Evolutionary conservation across 2,329 filamentous ascomycete genomes (phyloP).

Genomic region (Ophiostoma triangulosporum): DNA sequence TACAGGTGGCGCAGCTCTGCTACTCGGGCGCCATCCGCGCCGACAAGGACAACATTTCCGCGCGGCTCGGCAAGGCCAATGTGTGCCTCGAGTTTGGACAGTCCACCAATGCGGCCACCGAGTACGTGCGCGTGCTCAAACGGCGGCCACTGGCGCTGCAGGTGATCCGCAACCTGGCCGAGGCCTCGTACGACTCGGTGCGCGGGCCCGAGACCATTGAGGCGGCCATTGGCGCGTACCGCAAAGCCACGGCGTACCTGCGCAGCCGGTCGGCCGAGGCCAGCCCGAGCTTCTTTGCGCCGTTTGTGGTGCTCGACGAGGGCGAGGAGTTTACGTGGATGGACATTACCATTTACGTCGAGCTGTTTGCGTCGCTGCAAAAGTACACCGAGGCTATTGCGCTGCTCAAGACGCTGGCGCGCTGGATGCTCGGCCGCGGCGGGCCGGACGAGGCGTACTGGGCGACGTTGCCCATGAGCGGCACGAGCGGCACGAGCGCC

Average conservation of each 20-base stretch:
- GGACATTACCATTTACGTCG: constrained; percentile 73
- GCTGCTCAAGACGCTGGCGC: constrained; percentile 56
- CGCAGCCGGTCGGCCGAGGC: constrained; percentile 18
- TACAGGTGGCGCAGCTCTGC: constrained; percentile 43
- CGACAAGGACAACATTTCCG: constrained; percentile 42
- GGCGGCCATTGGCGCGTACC: constrained; percentile 35
- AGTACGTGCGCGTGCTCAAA: constrained; percentile 43
- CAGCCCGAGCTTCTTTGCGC: constrained; percentile 4
- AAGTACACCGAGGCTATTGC: constrained; percentile 52
- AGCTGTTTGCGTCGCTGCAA: constrained; percentile 56
- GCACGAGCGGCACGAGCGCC: constrained; percentile 27
- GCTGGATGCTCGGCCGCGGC: constrained; percentile 68
- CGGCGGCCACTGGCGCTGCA: constrained; percentile 39
- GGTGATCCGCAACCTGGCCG: constrained; percentile 41
- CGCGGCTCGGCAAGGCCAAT: constrained; percentile 45
- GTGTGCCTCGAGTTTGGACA: constrained; percentile 43
- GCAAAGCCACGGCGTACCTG: constrained; percentile 29
- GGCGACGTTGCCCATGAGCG: constrained; percentile 45
- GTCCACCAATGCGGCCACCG: constrained; percentile 37
- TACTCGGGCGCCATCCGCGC: constrained; percentile 46
- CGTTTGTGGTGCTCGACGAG: constrained; percentile 18
- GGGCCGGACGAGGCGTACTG: constrained; percentile 55
- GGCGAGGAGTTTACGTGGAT: constrained; percentile 50
- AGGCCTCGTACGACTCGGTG: constrained; percentile 40
- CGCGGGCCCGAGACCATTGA: constrained; percentile 27